These are phyloP conservation scores for Gymnopilus dilepis DNA, from an alignment of 768 basidiomycete species.

Conservation along the genomic window DNA sequence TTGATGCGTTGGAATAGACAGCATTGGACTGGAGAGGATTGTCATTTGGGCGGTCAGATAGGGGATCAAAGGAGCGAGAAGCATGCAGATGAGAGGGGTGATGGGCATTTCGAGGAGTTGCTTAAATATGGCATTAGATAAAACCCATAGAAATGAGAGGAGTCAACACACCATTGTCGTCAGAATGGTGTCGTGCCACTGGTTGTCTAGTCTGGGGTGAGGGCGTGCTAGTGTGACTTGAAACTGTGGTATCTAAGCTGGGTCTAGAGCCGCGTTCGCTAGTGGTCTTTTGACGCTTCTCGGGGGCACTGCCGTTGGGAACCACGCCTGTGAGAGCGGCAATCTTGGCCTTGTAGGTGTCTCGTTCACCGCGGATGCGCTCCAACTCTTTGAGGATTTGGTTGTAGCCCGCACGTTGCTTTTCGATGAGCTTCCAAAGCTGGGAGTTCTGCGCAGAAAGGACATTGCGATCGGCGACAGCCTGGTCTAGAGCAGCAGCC, in stretches of 20 bases:
- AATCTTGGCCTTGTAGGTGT: conserved; percentile 62
- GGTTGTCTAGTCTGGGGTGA: conserved; percentile 28
- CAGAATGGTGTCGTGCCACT: conserved; percentile 40
- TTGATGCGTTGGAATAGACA: conserved; percentile 15
- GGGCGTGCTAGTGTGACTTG: conserved; percentile 21
- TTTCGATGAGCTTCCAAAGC: conserved; percentile 95
- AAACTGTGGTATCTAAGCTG: conserved; percentile 32
- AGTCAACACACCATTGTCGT: conserved; percentile 42
- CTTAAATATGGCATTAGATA: conserved; percentile 27
- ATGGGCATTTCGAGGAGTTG: conserved; percentile 32
- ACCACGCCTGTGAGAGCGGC: conserved; percentile 30
- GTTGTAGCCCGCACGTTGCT: conserved; percentile 82
- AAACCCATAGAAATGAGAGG: conserved; percentile 6
- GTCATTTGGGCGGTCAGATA: conserved; percentile 32
- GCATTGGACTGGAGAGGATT: conserved; percentile 30
- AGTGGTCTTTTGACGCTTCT: conserved; percentile 34
- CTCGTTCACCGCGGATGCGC: conserved; percentile 81
- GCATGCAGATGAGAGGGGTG: conserved; percentile 38
- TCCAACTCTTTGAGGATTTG: conserved; percentile 86
- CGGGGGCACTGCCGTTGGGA: conserved; percentile 24
- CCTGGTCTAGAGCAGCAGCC: conserved; percentile 74
- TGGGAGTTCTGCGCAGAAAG: conserved; percentile 86
- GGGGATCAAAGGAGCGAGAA: conserved; percentile 49
- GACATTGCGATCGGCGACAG: conserved; percentile 79
- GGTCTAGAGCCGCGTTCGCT: conserved; percentile 33